Conservation (phyloP, 176 grass and related monocot genomes). For the Echinochloa phyllopogon region DNA sequence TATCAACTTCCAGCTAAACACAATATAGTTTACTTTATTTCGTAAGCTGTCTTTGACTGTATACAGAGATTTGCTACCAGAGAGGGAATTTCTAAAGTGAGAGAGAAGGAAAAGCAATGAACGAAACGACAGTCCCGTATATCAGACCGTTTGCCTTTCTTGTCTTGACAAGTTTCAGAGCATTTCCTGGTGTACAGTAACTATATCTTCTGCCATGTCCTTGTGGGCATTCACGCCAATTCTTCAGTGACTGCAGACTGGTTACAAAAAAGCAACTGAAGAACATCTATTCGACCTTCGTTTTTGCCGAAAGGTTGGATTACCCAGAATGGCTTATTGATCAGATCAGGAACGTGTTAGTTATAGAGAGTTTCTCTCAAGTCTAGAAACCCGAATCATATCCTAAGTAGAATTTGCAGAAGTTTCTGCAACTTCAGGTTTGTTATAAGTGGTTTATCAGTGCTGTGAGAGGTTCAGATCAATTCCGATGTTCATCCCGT, state of each 20-base stretch:
- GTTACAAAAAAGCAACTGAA: conserved; percentile 18
- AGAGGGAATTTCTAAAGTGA: conserved; percentile 29
- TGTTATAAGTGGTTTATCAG: conserved; percentile 14
- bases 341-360: conserved; percentile 32
- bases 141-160: conserved; percentile 15
- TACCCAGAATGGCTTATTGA: conserved; percentile 40
- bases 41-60: neutral
- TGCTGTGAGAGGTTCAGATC: conserved; percentile 62
- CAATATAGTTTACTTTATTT: neutral
- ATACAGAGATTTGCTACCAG: conserved; percentile 35
- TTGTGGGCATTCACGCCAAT: conserved; percentile 11
- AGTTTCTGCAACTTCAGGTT: neutral
- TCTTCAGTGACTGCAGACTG: conserved; percentile 32
- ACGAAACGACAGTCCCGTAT: neutral
- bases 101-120: conserved; percentile 2
- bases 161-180: conserved; percentile 45
- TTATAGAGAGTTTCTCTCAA: neutral
- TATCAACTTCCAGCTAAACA: conserved; percentile 6
- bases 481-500: conserved; percentile 77
- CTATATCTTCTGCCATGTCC: neutral
- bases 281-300: conserved; percentile 20
- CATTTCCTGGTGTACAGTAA: conserved; percentile 29
- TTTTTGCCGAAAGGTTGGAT: conserved; percentile 20
- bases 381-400: conserved; percentile 1
- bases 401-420: conserved; percentile 7